Base-by-base conservation (phyloP, 2,329 filamentous ascomycete genomes). In the Colletotrichum sp. region DNA sequence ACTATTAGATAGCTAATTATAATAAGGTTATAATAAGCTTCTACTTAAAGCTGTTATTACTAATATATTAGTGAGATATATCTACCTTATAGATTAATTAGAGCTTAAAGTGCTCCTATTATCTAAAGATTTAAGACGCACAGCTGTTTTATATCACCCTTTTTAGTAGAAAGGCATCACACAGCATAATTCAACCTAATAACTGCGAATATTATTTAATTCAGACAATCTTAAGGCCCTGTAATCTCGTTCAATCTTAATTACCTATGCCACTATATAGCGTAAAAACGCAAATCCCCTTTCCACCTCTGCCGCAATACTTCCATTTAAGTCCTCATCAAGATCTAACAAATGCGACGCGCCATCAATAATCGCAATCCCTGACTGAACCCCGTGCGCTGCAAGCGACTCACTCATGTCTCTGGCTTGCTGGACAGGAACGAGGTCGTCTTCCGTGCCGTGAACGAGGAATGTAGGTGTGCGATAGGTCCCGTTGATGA, bases 401-500 rank as follows among this genome's bases (percentile, higher is more conserved):
- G 26, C 13, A 16, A 58, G 26, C 7, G 26, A 58, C 16, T 58
- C 55, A 58, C 55, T 58, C 55, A 58, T 58, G 24, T 24, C 55
- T 61, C 32, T 72, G 3, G 79, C 78, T 71, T 83, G 80, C 67
- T 81, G 74, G 78, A 80, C 84, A 3, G 83, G 83, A 61, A 84
- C 81, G 57, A 84, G 60, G 60, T 86, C 83, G 63, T 86, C 85
- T 1, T 74, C 65, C 1, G 65, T 77, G 0, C 78, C 77, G 72
- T 84, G 83, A 1, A 85, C 75, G 0, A 86, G 26, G 71, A 83
- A 85, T 4, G 83, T 86, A 8, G 83, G 84, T 5, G 78, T 79
- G 6, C 60, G 61, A 71, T 85, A 85, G 1, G 60, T 79, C 4
- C 83, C 82, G 3, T 66, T 28, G 3, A 66, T 32, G n/a, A 85